A percentile compares a stretch with the other conserved stretches of the same genome.
phyloP scores from a whole-genome alignment of 805 yeast species.

The Ogataea glucozyma region DNA sequence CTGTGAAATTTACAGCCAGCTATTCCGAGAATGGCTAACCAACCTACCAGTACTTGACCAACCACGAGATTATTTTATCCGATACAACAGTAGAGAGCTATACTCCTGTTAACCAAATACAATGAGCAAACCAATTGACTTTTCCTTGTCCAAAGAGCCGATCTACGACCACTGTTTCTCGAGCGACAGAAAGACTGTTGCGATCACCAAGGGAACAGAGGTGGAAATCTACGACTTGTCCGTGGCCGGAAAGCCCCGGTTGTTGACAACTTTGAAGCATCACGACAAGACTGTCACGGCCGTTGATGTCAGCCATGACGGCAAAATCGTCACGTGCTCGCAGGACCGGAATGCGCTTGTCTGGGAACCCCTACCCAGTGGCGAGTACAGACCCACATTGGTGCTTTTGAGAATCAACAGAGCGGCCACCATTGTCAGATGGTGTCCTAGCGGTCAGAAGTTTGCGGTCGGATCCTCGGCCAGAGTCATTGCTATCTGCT shows the following conservation, averaged over 20 bases:
- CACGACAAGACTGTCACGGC: slow-evolving; percentile 96
- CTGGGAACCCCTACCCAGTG: slow-evolving; percentile 76
- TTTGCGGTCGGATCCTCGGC: slow-evolving; percentile 98
- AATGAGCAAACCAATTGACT: slow-evolving; percentile 42
- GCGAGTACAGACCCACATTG: slow-evolving; percentile 76
- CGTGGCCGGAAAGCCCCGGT: slow-evolving; percentile 51
- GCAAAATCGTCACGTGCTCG: slow-evolving; percentile 92
- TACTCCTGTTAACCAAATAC: slow-evolving; percentile 31
- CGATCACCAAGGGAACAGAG: slow-evolving; percentile 75
- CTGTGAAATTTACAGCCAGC: neutral
- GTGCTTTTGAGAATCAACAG: slow-evolving; percentile 90
- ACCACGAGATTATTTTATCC: neutral
- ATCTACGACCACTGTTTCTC: slow-evolving; percentile 91
- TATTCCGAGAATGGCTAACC: neutral
- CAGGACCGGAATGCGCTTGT: slow-evolving; percentile 98
- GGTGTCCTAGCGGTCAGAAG: slow-evolving; percentile 95
- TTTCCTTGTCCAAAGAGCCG: slow-evolving; percentile 77
- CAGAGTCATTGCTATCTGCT: slow-evolving; percentile 90
- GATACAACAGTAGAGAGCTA: slow-evolving; percentile 37
- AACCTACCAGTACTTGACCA: no score
- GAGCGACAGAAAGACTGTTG: slow-evolving; percentile 61
- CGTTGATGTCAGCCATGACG: slow-evolving; percentile 84
- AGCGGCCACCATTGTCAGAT: slow-evolving; percentile 90
- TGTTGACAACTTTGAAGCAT: slow-evolving; percentile 68
- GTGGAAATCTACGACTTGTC: slow-evolving; percentile 73